phyloP scores from a whole-genome alignment of 768 basidiomycete species.

The Panaeolus cyanescens region DNA sequence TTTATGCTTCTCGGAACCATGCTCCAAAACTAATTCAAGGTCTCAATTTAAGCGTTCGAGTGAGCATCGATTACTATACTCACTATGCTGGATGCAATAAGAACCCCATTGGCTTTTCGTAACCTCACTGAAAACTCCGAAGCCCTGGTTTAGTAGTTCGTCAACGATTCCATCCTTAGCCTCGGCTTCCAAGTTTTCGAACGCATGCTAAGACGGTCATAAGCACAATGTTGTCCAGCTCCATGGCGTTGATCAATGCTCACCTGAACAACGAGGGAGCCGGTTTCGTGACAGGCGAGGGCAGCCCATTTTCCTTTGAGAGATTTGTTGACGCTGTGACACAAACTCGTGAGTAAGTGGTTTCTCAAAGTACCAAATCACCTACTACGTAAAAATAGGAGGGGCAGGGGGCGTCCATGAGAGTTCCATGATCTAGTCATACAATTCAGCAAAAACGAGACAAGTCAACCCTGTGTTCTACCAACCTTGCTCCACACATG shows the following conservation, averaged over 20 bases:
- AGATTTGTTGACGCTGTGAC: conserved; percentile 77
- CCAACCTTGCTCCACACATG: conserved; percentile 92
- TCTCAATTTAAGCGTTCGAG: not conserved
- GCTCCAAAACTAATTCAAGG: conserved; percentile 66
- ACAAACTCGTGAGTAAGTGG: not conserved
- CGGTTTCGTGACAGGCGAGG: conserved; percentile 88
- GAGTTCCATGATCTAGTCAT: conserved; percentile 79
- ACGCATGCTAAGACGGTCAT: conserved; percentile 82
- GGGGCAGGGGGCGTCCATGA: conserved; percentile 87
- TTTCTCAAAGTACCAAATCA: conserved; percentile 8
- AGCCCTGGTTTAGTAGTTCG: conserved; percentile 77
- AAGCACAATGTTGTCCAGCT: no score
- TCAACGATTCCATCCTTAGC: conserved; percentile 86
- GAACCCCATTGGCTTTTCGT: conserved; percentile 90
- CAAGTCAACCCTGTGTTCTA: conserved; percentile 8
- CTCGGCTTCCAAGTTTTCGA: conserved; percentile 81
- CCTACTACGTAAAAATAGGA: conserved; percentile 85
- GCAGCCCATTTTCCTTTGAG: conserved; percentile 89
- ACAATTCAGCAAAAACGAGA: conserved; percentile 7
- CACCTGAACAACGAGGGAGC: conserved; percentile 86
- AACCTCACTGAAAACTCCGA: conserved; percentile 69
- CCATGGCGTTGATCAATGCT: conserved; percentile 12
- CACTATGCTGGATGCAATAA: conserved; percentile 86
- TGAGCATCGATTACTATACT: conserved; percentile 27
- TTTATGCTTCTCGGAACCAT: conserved; percentile 76